Base-by-base conservation (phyloP, 2,329 filamentous ascomycete species). In the Aureobasidium lini region DNA sequence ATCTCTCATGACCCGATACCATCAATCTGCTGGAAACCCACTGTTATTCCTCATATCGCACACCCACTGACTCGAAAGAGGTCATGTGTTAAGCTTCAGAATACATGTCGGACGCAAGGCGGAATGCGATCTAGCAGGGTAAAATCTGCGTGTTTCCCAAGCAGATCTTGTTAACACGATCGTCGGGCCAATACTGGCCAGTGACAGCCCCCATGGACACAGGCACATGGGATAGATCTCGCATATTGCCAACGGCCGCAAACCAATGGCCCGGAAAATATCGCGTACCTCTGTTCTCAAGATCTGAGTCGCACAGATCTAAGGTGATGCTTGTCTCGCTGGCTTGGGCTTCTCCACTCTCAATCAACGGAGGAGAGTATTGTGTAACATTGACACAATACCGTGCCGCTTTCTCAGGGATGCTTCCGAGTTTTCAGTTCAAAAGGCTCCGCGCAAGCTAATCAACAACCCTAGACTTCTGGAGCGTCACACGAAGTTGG, bases 311-410 rank as follows among this genome's bases (percentile, higher is more conserved):
- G 10, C 39, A 54, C 39, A 54, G 48, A 52, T 52, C 48, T 52
- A 29, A 40, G n/a, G 50, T 54, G 37, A 54, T 54, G 50, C 50
- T 43, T 54, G 50, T 54, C 29, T 32, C 15, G 39, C 50, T 34
- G 37, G 23, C 50, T 43, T 34, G 39, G 50, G n/a, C 18, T 31
- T 23, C 15, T 53, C 15, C 15, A 9, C 4, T 8, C 18, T 6
- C 13, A 42, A 53, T 31, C 11, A 6, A 15, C 23, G 23, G 23
- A 5, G 13, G 6, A n/a, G 3, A 42, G 11, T 10, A 43, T 43
- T 54, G 50, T 54, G 50, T 29, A 54, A 34, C 50, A 32, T n/a
- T 43, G 50, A 34, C n/a, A 54, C 50, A 34, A 34, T 15, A 42
- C 13, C 39, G 29, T 54, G 37, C 50, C 50, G 37, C 15, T 15